Conservation (phyloP, 176 grass and related monocot genomes). For the Saccharum spontaneum region DNA sequence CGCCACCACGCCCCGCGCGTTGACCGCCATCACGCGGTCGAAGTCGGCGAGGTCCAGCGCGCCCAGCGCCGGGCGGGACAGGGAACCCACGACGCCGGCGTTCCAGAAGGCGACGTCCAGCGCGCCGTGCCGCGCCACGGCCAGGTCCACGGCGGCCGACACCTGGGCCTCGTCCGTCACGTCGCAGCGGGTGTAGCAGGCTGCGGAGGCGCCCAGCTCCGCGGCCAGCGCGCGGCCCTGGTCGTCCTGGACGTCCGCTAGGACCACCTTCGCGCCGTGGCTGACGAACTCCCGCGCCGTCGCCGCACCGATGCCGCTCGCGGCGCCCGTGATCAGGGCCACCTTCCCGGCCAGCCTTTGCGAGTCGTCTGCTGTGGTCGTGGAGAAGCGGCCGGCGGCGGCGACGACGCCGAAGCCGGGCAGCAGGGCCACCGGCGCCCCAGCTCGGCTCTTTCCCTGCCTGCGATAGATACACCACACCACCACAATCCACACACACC, state of each 20-base stretch:
- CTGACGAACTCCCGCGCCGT: conserved; percentile 26
- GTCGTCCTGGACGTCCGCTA: conserved; percentile 57
- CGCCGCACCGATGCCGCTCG: conserved; percentile 51
- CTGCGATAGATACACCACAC: background rate
- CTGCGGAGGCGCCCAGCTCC: conserved; percentile 21
- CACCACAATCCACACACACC: no score
- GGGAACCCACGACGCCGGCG: conserved; percentile 23
- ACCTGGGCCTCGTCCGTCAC: conserved; percentile 48
- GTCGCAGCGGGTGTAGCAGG: conserved; percentile 32
- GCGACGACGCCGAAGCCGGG: background rate
- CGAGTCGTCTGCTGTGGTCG: background rate
- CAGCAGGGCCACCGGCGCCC: background rate
- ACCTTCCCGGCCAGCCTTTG: conserved; percentile 42
- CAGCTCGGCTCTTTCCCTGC: background rate
- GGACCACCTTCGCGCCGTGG: conserved; percentile 37
- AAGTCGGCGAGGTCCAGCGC: conserved; percentile 55
- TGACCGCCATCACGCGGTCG: conserved; percentile 56
- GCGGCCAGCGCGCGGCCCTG: conserved; percentile 29
- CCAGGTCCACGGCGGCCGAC: conserved; percentile 29
- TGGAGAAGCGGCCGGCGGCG: background rate
- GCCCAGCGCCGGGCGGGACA: background rate
- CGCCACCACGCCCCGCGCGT: conserved; percentile 43
- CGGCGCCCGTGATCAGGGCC: conserved; percentile 39
- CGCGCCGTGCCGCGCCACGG: conserved; percentile 1
- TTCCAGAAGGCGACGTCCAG: conserved; percentile 49